These are phyloP conservation scores for Pestalotiopsis sp. DNA, from an alignment of 2,329 filamentous ascomycete genomes.

Conservation along the genomic window DNA sequence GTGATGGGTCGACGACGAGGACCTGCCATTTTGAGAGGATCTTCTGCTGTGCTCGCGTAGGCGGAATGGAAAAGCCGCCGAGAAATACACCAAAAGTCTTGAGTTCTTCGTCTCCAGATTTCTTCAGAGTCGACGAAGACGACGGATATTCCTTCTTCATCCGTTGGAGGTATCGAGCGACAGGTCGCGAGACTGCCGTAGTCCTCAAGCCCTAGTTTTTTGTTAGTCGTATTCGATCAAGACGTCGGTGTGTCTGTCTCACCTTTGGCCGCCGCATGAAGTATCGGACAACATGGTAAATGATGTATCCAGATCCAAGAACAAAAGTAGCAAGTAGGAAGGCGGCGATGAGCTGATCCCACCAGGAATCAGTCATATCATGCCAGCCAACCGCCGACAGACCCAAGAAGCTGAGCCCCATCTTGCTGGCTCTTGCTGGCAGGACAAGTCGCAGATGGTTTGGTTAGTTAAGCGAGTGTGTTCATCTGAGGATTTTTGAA, in stretches of 20 bases:
- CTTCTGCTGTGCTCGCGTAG: slow-evolving; percentile 1
- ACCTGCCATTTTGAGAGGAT: slow-evolving; percentile 5
- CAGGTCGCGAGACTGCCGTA: background rate
- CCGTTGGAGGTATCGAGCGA: slow-evolving; percentile 1
- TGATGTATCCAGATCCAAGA: background rate
- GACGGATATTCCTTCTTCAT: background rate
- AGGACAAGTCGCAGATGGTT: background rate
- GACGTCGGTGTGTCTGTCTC: background rate
- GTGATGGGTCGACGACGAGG: slow-evolving; percentile 3
- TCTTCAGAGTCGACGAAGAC: background rate
- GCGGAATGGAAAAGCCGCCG: slow-evolving; percentile 1
- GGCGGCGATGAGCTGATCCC: background rate
- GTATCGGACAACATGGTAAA: background rate
- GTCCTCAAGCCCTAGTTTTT: background rate
- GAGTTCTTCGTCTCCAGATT: background rate
- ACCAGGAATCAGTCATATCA: slow-evolving; percentile 7
- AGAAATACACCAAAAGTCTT: slow-evolving; percentile 8
- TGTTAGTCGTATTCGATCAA: background rate
- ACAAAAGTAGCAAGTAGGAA: slow-evolving; percentile 3
- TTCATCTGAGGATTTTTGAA: background rate
- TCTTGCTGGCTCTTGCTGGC: slow-evolving; percentile 1
- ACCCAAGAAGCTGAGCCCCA: slow-evolving; percentile 5
- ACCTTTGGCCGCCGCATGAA: background rate
- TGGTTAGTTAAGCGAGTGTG: background rate
- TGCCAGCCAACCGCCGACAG: slow-evolving; percentile 6